A percentile compares a stretch with the other conserved stretches of the same genome.
phyloP scores from a whole-genome alignment of 164 flowering plant species.

The Taxillus chinensis region DNA sequence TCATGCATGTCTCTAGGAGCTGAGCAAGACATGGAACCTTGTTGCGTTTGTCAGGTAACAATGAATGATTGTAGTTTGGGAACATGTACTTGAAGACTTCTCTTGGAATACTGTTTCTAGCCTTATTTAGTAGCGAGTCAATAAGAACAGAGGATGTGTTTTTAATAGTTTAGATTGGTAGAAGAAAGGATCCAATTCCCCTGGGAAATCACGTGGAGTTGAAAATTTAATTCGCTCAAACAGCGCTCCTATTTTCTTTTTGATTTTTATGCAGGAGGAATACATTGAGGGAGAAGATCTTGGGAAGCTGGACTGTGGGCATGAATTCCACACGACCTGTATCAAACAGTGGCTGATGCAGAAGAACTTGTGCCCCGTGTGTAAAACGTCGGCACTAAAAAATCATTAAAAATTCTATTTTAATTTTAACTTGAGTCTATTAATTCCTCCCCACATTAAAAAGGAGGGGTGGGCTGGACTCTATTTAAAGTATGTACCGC shows the following conservation, averaged over 20 bases:
- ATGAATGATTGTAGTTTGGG: neutral
- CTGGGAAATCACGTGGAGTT: too few species aligned
- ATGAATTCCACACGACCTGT: constrained; percentile 61
- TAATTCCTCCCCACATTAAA: neutral
- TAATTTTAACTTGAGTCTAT: neutral
- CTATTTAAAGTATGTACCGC: neutral
- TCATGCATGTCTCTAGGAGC: constrained; percentile 6
- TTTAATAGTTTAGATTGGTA: too few species aligned
- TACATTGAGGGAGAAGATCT: constrained; percentile 60
- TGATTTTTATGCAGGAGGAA: constrained; percentile 51
- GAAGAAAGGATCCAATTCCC: too few species aligned
- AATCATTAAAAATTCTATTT: neutral
- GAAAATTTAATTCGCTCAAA: too few species aligned
- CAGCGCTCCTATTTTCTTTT: neutral
- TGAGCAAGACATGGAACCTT: constrained; percentile 50
- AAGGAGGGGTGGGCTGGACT: neutral
- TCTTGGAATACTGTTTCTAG: too few species aligned
- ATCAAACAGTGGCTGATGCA: constrained; percentile 66
- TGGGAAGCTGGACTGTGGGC: constrained; percentile 75
- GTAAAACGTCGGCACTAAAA: constrained; percentile 64
- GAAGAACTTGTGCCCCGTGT: constrained; percentile 82
- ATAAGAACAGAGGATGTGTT: too few species aligned
- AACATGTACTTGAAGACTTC: too few species aligned
- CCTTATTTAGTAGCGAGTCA: too few species aligned
- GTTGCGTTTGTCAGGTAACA: constrained; percentile 74